A percentile compares a stretch with the other conserved stretches of the same genome.
Evolutionary conservation across 2,329 filamentous ascomycete species (phyloP).

Genomic region (Capronia americana): DNA sequence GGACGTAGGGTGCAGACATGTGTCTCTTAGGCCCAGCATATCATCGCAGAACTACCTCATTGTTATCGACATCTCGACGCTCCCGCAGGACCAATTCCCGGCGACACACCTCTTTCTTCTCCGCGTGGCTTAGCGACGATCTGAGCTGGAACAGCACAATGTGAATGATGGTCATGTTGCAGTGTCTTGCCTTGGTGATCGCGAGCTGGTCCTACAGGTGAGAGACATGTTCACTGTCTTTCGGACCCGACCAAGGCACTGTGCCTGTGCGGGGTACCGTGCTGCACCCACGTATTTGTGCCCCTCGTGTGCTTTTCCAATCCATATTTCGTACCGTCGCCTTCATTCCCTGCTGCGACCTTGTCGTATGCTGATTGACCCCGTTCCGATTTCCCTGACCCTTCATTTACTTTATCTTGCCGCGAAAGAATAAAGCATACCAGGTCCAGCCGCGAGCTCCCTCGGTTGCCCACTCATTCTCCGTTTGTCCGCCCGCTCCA

Average conservation of each 20-base stretch:
- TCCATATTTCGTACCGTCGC: background rate
- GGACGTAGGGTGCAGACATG: conserved; percentile 65
- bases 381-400: background rate
- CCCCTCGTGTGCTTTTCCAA: conserved; percentile 2
- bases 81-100: background rate
- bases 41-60: conserved; percentile 58
- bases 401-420: background rate
- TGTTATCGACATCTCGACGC: background rate
- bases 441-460: background rate
- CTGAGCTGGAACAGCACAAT: conserved; percentile 73
- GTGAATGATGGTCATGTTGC: conserved; percentile 68
- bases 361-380: background rate
- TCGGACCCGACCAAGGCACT: background rate
- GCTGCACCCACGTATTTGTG: background rate
- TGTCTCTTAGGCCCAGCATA: conserved; percentile 63
- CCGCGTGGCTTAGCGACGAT: conserved; percentile 53
- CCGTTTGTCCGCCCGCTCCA: background rate
- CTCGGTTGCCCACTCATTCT: background rate
- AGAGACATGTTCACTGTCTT: background rate
- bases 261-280: background rate
- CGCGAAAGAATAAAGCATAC: background rate
- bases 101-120: conserved; percentile 62
- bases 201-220: background rate
- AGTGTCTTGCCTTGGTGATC: background rate
- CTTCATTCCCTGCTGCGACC: background rate